A percentile compares a stretch with the other conserved stretches of the same genome.
These are phyloP conservation scores for Macroventuria anomochaeta DNA, from an alignment of 2,329 filamentous ascomycete species.

Conservation along the genomic window DNA sequence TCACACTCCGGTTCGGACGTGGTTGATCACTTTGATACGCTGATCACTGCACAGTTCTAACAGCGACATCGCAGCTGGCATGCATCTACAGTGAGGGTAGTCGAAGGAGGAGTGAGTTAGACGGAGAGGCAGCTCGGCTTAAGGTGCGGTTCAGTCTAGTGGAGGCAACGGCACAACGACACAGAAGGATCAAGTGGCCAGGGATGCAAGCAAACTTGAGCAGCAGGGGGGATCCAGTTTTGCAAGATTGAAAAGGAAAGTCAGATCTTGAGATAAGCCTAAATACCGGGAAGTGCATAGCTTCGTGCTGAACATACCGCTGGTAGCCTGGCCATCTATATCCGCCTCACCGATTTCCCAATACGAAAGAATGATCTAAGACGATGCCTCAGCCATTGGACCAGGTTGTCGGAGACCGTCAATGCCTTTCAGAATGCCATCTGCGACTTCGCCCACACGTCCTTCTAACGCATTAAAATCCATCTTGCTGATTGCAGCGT, in stretches of 20 bases:
- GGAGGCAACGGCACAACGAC: slow-evolving; percentile 18
- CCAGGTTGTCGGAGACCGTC: slow-evolving; percentile 29
- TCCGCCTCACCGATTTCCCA: slow-evolving; percentile 18
- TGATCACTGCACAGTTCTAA: background rate
- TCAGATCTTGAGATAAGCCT: slow-evolving; percentile 8
- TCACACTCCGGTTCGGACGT: slow-evolving; percentile 10
- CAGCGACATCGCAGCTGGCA: slow-evolving; percentile 7
- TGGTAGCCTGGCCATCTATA: slow-evolving; percentile 37
- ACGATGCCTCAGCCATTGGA: slow-evolving; percentile 8
- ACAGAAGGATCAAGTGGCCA: slow-evolving; percentile 31
- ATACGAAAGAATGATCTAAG: slow-evolving; percentile 2
- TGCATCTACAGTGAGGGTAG: background rate
- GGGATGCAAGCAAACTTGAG: slow-evolving; percentile 11
- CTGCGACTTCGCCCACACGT: slow-evolving; percentile 64
- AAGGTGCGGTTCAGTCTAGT: slow-evolving; percentile 30
- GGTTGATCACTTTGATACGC: background rate
- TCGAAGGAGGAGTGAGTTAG: background rate
- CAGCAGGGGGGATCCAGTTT: slow-evolving; percentile 25
- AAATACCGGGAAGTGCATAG: slow-evolving; percentile 15
- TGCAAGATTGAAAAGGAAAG: slow-evolving; percentile 17
- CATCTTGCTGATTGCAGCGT: slow-evolving; percentile 69
- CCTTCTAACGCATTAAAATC: slow-evolving; percentile 66
- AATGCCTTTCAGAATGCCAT: slow-evolving; percentile 44
- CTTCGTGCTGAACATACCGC: slow-evolving; percentile 20
- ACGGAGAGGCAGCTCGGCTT: slow-evolving; percentile 7